These are phyloP conservation scores for Adansonia rubrostipa DNA, from an alignment of 441 rosid species.

Conservation along the genomic window DNA sequence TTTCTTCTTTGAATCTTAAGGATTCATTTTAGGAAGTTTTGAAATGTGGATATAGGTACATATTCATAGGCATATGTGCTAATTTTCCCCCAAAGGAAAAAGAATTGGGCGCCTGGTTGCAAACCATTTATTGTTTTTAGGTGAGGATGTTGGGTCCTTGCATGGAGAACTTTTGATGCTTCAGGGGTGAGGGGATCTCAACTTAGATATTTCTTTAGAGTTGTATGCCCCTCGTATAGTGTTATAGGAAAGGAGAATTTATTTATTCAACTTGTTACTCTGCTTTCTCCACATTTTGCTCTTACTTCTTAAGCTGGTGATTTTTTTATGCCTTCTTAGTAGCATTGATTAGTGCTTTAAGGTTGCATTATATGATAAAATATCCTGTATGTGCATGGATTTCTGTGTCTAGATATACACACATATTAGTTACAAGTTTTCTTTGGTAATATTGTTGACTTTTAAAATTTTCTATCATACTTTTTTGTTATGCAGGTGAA, in stretches of 20 bases:
- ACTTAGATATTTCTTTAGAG: background rate
- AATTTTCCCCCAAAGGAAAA: background rate
- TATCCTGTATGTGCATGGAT: background rate
- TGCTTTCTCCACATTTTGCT: background rate
- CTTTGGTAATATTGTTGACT: background rate
- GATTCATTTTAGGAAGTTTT: conserved; percentile 5
- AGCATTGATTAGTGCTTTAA: conserved; percentile 4
- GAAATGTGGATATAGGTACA: background rate
- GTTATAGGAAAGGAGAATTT: background rate
- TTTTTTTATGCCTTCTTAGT: conserved; percentile 3
- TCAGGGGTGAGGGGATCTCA: conserved; percentile 9
- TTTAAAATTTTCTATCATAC: conserved; percentile 12
- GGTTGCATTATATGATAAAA: conserved; percentile 4
- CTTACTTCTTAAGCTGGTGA: conserved; percentile 1
- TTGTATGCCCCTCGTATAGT: background rate
- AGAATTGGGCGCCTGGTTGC: background rate
- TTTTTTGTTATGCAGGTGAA: conserved; percentile 55
- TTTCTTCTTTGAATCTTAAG: background rate
- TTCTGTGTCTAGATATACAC: background rate
- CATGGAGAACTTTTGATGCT: background rate
- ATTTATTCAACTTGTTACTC: background rate
- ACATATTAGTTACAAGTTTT: conserved; percentile 4
- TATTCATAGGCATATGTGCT: background rate
- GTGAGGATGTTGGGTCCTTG: background rate
- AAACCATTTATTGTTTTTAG: background rate